Evolutionary conservation across 805 yeast species (phyloP), one percentile per base, ranked within the genome.

Genomic region (Wickerhamiella slavikovae): DNA sequence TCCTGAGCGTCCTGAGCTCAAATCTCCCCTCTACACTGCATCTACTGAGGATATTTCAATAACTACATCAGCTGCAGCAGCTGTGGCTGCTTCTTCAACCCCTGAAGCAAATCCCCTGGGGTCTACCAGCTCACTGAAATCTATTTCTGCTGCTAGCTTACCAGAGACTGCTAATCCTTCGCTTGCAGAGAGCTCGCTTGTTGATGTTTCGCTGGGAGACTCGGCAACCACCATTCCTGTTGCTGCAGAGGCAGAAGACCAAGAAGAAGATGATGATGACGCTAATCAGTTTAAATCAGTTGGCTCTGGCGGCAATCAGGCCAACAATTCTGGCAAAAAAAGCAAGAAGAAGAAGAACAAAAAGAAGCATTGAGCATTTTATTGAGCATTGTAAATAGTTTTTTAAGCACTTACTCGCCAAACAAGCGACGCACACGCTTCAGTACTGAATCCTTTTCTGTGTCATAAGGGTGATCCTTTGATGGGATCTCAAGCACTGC

Each of bases 381-480:
- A 16, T 17, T 27, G 9, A 17, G 21, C 21, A 23, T 15, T 14
- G n/a, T 10, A 12, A 17, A 10, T 24, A 14, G n/a, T 17, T 28
- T 4, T 14, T 18, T 10, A 6, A 18, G 6, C 8, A 5, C 19
- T 39, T 60, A 80, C 57, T 89, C 96, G 26, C 98, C 96, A 58
- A 85, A 83, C 38, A 89, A 58, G 50, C 93, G 71, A 60, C 93
- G 75, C 20, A 89, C 98, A 51, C 93, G 76, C 56, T 85, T 73
- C 54, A 89, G 64, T 24, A 89, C 82, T 14, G 93, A 75, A 54
- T 89, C 98, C 68, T 85, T 89, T 52, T 85, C 96, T 14, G 98
- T 98, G 52, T 89, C 92, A 52, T 89, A 89, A 15, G 98, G 96
- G 52, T 89, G 96, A 48, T 89, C 98, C 59, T 89, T 89, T 11